Percentiles rank a stretch among this genome's conserved stretches.
Evolutionary conservation across 1,139 yeast genomes (phyloP).

Genomic region (Nakaseomyces nivariensis): DNA sequence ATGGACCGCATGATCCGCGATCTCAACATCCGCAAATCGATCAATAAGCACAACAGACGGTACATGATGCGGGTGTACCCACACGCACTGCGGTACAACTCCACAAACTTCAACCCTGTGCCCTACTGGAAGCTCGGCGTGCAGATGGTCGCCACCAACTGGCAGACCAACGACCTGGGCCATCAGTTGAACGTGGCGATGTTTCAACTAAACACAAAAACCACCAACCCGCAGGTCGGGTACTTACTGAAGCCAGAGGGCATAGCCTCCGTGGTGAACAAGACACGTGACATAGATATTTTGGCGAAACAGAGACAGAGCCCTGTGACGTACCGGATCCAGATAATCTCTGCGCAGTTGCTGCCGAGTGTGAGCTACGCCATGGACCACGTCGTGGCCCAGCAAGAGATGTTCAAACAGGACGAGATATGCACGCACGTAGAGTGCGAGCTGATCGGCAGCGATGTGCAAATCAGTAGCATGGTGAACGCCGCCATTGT

Average conservation of each 20-base stretch:
- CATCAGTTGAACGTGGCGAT: constrained; percentile 84
- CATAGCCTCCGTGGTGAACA: neutral
- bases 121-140: constrained; percentile 75
- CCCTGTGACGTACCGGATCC: constrained; percentile 6
- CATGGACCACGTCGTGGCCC: constrained; percentile 18
- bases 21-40: constrained; percentile 38
- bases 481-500: neutral
- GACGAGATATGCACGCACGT: constrained; percentile 1
- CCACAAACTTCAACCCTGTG: constrained; percentile 72
- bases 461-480: neutral
- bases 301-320: neutral
- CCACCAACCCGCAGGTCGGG: constrained; percentile 18
- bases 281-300: neutral
- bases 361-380: constrained; percentile 55
- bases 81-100: constrained; percentile 60
- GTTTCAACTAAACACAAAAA: constrained; percentile 43
- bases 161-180: constrained; percentile 90
- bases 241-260: neutral
- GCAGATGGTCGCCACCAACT: constrained; percentile 93
- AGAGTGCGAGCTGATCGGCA: neutral
- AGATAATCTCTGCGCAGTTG: constrained; percentile 74
- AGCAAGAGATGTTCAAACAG: constrained; percentile 12
- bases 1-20: constrained; percentile 58
- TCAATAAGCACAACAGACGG: constrained; percentile 67
- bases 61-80: constrained; percentile 84